Base-by-base conservation (phyloP, 2,329 filamentous ascomycete genomes). In the Fusarium virguliforme region DNA sequence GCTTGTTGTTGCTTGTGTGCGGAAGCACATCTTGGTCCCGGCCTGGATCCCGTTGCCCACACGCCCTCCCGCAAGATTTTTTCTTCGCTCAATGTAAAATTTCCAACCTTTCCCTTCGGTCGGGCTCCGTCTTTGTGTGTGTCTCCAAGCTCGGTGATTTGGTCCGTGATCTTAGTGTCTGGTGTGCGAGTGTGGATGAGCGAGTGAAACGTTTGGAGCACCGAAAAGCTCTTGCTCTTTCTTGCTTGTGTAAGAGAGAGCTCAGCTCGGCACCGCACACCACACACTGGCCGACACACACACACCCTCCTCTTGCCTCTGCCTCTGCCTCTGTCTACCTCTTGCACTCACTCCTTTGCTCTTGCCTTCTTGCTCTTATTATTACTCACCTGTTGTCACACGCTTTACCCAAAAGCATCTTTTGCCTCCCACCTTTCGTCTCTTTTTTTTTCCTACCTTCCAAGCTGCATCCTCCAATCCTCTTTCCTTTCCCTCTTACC, bases 351-450 rank as follows among this genome's bases (percentile, higher is more conserved):
- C 26, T 48, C 43, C 64, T 66, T 67, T 51, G 37, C 62, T 57
- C 65, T 70, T 62, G 62, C 66, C 68, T 69, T 65, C 55, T 66
- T 73, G 60, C 66, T 70, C 62, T 24, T 46, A 22, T 70, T 65
- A 72, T 74, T 75, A 72, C 74, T 75, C 72, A 65, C 68, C 62
- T 53, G 62, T 65, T 60, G 60, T 65, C 64, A 68, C 72, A 67
- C 73, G 67, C 74, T 65, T 72, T 76, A 65, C 70, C 74, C 72
- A 65, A 75, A 75, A 65, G 64, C 65, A 71, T 74, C 65, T 68
- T 65, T 74, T 76, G 74, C 74, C 74, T 75, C 74, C 74, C 74
- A 75, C 70, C 70, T 76, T 74, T 68, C 62, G 62, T 69, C 68
- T 65, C 65, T 74, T 71, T 68, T 68, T 64, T 34, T 60, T 65